Conservation (phyloP, 768 basidiomycete species). For the Rhodocollybia butyracea region DNA sequence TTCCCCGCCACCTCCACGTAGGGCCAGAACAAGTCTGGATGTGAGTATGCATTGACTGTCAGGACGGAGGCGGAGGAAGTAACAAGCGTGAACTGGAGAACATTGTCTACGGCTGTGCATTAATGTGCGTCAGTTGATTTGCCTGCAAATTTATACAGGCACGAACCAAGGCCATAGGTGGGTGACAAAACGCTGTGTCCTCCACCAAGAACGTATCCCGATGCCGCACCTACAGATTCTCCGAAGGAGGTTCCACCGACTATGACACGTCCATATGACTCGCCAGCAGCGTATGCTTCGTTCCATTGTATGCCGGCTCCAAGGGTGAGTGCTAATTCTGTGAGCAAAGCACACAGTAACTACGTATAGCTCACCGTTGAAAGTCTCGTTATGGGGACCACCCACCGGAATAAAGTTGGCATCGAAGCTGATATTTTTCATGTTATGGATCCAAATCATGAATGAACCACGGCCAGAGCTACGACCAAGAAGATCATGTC, state of each 20-base stretch:
- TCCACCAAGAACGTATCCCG: slow-evolving; percentile 47
- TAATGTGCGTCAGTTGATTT: too few relatives aligned
- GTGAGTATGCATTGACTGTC: slow-evolving; percentile 34
- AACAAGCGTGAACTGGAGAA: slow-evolving; percentile 41
- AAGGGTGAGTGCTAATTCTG: slow-evolving; percentile 26
- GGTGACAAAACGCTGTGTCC: slow-evolving; percentile 39
- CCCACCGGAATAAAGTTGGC: slow-evolving; percentile 32
- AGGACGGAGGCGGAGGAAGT: slow-evolving; percentile 36
- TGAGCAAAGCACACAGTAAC: too few relatives aligned
- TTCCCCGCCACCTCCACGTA: slow-evolving; percentile 46
- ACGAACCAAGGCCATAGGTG: slow-evolving; percentile 38
- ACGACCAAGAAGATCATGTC: slow-evolving; percentile 29
- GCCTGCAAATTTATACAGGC: not conserved
- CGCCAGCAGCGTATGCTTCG: slow-evolving; percentile 37
- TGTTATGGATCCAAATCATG: slow-evolving; percentile 31
- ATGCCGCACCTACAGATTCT: slow-evolving; percentile 43
- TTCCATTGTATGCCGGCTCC: slow-evolving; percentile 45
- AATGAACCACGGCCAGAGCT: slow-evolving; percentile 27
- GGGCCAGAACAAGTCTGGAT: slow-evolving; percentile 47
- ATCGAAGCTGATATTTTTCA: slow-evolving; percentile 26
- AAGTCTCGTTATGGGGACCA: slow-evolving; percentile 15
- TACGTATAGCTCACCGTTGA: slow-evolving; percentile 13
- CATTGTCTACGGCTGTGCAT: slow-evolving; percentile 42
- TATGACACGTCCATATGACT: slow-evolving; percentile 35
- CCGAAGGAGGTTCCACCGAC: slow-evolving; percentile 40